A percentile compares a stretch with the other conserved stretches of the same genome.
Conservation (phyloP, 2,329 filamentous ascomycete genomes). For the Fusarium proliferatum region DNA sequence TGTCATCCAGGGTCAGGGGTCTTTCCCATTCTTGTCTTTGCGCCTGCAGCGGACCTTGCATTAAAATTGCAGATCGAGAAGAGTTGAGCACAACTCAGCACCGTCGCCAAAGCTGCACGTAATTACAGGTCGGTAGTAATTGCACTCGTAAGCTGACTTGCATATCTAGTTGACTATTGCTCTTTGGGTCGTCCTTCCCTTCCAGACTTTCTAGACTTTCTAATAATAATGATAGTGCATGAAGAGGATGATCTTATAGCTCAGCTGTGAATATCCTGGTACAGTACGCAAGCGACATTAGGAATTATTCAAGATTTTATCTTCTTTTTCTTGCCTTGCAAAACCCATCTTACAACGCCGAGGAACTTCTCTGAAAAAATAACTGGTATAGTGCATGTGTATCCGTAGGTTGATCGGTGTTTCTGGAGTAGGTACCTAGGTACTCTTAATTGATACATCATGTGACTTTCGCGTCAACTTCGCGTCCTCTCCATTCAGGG, state of each 20-base stretch:
- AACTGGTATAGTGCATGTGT: not conserved
- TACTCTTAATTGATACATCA: slow-evolving; percentile 26
- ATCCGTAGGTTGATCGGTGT: no score
- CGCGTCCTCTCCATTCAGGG: slow-evolving; percentile 27
- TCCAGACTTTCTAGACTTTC: not conserved
- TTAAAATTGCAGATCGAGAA: slow-evolving; percentile 24
- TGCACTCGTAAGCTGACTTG: slow-evolving; percentile 5
- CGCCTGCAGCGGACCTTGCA: slow-evolving; percentile 29
- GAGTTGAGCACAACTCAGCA: slow-evolving; percentile 25
- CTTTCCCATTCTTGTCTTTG: slow-evolving; percentile 14
- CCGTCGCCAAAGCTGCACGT: slow-evolving; percentile 1
- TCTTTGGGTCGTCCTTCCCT: not conserved
- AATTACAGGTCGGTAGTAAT: slow-evolving; percentile 1
- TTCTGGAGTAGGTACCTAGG: not conserved
- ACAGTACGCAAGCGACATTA: not conserved
- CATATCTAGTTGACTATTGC: not conserved
- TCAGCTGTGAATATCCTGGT: not conserved
- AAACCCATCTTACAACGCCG: not conserved
- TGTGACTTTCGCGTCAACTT: slow-evolving; percentile 49
- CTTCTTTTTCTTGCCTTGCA: not conserved
- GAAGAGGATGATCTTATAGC: not conserved
- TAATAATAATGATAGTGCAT: not conserved
- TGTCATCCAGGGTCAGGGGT: slow-evolving; percentile 25
- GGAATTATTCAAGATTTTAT: not conserved
- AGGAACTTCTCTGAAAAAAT: not conserved